Percentiles rank a stretch among this genome's conserved stretches.
phyloP scores from a whole-genome alignment of 495 filamentous ascomycete genomes.

The Aspergillus nidulans region DNA sequence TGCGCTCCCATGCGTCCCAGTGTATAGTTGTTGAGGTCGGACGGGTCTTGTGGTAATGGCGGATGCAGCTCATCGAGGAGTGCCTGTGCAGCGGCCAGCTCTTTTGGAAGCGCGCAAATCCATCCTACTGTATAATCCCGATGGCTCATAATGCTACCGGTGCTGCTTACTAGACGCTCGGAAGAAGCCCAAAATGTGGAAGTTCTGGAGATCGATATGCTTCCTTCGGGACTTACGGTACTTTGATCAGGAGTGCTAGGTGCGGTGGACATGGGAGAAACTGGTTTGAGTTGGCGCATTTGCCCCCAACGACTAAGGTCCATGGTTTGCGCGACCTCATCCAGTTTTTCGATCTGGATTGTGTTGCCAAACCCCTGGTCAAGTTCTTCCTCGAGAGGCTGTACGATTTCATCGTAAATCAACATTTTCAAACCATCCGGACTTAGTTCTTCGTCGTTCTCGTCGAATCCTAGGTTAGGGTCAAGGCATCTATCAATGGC shows the following conservation, averaged over 20 bases:
- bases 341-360: constrained; percentile 5
- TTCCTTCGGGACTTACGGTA: not conserved
- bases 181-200: not conserved
- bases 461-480: constrained; percentile 6
- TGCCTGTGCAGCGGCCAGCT: constrained; percentile 33
- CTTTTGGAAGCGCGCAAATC: constrained; percentile 39
- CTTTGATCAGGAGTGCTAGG: not conserved
- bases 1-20: constrained; percentile 24
- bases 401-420: constrained; percentile 10
- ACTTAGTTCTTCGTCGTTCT: constrained; percentile 1
- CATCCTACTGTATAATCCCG: constrained; percentile 45
- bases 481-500: constrained; percentile 12
- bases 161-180: not conserved
- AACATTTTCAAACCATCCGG: not conserved
- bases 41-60: constrained; percentile 9
- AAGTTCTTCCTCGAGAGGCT: constrained; percentile 10
- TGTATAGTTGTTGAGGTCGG: constrained; percentile 24
- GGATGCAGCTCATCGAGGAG: constrained; percentile 39
- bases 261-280: not conserved
- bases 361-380: constrained; percentile 9
- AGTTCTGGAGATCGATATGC: not conserved
- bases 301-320: constrained; percentile 11
- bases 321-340: constrained; percentile 7
- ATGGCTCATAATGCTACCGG: not conserved
- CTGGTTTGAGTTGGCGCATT: not conserved